phyloP scores from a whole-genome alignment of 768 basidiomycete genomes.

The Lactarius trivialis region DNA sequence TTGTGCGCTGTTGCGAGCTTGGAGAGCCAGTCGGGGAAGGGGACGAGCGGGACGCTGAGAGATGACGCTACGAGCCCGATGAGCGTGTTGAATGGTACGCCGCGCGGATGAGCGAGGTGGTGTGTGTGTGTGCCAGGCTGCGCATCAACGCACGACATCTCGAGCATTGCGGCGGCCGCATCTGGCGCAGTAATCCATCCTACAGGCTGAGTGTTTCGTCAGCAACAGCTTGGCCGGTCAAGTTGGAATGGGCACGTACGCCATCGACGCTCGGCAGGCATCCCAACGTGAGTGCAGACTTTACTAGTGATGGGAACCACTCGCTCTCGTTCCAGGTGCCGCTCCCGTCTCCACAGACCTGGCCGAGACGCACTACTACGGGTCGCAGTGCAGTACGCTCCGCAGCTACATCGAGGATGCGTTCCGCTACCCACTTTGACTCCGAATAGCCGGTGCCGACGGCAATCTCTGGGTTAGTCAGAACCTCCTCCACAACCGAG shows the following conservation, averaged over 20 bases:
- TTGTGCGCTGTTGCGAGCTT: slow-evolving; percentile 20
- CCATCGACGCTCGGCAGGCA: slow-evolving; percentile 24
- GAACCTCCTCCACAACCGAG: slow-evolving; percentile 18
- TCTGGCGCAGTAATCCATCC: slow-evolving; percentile 27
- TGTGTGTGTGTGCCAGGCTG: slow-evolving; percentile 12
- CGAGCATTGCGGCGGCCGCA: slow-evolving; percentile 26
- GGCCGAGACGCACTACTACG: slow-evolving; percentile 26
- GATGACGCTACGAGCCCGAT: slow-evolving; percentile 19
- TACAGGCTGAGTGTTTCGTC: slow-evolving; percentile 13
- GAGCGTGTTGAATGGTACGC: slow-evolving; percentile 23
- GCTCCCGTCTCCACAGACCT: slow-evolving; percentile 27
- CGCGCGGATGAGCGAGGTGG: slow-evolving; percentile 25
- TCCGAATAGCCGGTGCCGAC: slow-evolving; percentile 25
- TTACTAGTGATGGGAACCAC: slow-evolving; percentile 27
- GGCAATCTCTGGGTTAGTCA: slow-evolving; percentile 16
- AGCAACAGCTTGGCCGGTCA: neutral
- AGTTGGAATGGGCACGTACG: slow-evolving; percentile 6
- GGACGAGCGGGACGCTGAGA: slow-evolving; percentile 25
- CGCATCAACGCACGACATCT: slow-evolving; percentile 23
- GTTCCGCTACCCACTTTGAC: slow-evolving; percentile 25
- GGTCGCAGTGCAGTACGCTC: slow-evolving; percentile 18
- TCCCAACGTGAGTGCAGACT: slow-evolving; percentile 21
- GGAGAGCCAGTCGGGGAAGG: slow-evolving; percentile 25
- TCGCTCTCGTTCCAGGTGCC: slow-evolving; percentile 28
- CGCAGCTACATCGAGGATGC: slow-evolving; percentile 24